Conservation (phyloP, 495 filamentous ascomycete genomes). For the Trichoderma asperelloides region DNA sequence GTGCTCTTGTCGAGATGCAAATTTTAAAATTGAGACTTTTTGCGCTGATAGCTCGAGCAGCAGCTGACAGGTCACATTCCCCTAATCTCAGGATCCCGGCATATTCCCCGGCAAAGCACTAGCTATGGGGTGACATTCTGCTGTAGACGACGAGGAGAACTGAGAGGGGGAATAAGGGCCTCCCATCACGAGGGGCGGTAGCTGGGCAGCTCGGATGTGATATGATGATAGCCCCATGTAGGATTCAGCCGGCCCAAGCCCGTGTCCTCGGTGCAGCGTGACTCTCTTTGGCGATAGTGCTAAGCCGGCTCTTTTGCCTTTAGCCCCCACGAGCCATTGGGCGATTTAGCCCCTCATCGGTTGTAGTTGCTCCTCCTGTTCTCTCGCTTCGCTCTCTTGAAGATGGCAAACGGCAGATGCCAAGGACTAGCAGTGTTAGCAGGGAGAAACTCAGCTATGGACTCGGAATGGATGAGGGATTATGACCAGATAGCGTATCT, state of each 20-base stretch:
- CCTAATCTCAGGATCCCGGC: neutral
- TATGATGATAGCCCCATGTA: neutral
- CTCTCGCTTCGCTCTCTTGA: neutral
- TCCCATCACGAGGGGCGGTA: neutral
- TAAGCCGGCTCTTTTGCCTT: neutral
- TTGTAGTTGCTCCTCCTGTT: neutral
- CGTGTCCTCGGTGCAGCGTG: constrained; percentile 3
- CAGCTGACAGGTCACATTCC: constrained; percentile 2
- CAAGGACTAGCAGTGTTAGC: neutral
- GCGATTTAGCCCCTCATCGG: neutral
- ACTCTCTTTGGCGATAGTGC: neutral
- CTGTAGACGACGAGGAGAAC: neutral
- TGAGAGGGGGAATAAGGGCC: neutral
- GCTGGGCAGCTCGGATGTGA: neutral
- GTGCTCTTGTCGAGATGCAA: constrained; percentile 4
- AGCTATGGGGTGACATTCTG: neutral
- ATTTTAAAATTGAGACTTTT: constrained; percentile 1
- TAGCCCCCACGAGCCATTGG: neutral
- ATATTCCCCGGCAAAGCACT: neutral
- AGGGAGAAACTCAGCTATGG: neutral
- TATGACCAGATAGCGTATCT: neutral
- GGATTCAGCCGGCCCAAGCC: constrained; percentile 2
- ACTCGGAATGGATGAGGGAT: neutral
- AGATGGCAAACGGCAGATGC: neutral
- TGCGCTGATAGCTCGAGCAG: neutral